Evolutionary conservation across 148 eudicot genomes (phyloP).

Genomic region (Heliosperma pusillum): DNA sequence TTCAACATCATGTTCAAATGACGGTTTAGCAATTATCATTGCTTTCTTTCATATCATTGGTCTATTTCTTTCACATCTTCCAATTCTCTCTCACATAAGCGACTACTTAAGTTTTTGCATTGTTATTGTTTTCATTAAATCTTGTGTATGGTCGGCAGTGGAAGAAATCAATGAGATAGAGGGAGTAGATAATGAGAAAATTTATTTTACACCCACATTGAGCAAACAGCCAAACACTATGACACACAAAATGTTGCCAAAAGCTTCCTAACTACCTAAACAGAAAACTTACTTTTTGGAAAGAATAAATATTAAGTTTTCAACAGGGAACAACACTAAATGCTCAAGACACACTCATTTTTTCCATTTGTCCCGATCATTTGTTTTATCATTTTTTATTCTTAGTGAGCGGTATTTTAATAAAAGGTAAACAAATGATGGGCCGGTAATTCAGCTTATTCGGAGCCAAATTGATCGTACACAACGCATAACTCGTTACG

Average conservation of each 20-base stretch:
- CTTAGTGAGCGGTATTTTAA: no score
- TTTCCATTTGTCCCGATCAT: neutral
- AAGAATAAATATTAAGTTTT: neutral
- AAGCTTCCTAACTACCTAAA: neutral
- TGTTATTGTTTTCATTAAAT: neutral
- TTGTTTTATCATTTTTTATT: no score
- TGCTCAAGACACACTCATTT: neutral
- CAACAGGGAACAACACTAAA: neutral
- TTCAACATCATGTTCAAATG: neutral
- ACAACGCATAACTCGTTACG: neutral
- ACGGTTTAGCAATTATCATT: neutral
- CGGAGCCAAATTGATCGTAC: neutral
- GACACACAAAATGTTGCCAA: neutral
- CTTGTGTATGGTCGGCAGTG: no score
- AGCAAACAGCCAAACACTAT: neutral
- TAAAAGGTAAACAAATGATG: neutral
- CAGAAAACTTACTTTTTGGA: neutral
- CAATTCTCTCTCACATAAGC: no score
- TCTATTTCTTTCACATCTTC: no score
- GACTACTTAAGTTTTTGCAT: neutral
- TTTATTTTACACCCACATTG: neutral
- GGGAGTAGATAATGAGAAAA: no score
- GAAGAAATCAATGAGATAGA: no score
- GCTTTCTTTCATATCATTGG: neutral
- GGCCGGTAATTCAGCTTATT: neutral